Base-by-base conservation (phyloP, 768 basidiomycete species). In the Cantharellus anzutake region DNA sequence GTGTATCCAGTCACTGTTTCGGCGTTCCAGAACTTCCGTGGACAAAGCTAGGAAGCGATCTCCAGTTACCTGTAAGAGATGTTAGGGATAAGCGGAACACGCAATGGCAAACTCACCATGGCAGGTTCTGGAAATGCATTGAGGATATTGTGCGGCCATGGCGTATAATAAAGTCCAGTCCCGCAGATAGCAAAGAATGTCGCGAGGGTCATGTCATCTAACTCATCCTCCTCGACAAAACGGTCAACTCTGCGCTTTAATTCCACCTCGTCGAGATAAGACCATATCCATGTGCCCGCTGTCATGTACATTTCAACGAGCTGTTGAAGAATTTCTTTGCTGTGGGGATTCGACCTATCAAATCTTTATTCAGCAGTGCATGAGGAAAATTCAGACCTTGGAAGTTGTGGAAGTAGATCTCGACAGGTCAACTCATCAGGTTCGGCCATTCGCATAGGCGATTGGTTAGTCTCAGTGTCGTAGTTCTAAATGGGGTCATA, bases 211-310 rank as follows among this genome's bases (percentile, higher is more conserved):
- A 85, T 68, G 60, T 85, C 81, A 67, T 86, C 84, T 37, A 42
- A 7, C 80, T 74, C 41, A 74, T 78, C 48, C 72, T 67, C 41
- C 84, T 86, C 88, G 74, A 83, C 35, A 55, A 88, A 38, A 79
- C 79, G 39, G 78, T 74, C 86, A 86, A 90, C 29, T 81, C 80
- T 37, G 73, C 70, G 5, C 71, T 70, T 67, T 89, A 85, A 11
- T 79, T 72, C 52, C 1, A 71, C 60, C 59, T 81, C 76, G 68
- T 86, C 82, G 61, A 89, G 78, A 67, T 86, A 82, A 44, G 84
- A 80, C 70, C 87, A 86, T 58, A 88, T 80, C 86, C 86, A 90
- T 69, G 84, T 87, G 76, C 85, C 86, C 67, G 84, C 85, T 64
- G 86, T 83, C 65, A 88, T 88, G 70, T 90, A 89, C 70, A 81